These are phyloP conservation scores for Lentinula raphanica DNA, from an alignment of 768 basidiomycete genomes.

Conservation along the genomic window DNA sequence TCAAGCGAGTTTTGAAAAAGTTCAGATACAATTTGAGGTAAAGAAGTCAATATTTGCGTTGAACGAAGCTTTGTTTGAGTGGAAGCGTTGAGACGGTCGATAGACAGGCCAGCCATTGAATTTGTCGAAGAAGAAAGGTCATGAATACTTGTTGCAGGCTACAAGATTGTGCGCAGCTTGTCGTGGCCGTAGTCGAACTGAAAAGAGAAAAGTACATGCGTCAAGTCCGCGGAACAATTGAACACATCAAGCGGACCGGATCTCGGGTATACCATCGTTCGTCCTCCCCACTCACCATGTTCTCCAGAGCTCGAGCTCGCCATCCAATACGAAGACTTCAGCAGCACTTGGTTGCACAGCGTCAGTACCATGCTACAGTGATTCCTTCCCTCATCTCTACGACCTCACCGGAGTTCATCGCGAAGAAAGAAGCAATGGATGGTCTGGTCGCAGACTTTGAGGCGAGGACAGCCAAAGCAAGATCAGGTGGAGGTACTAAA, in stretches of 20 bases:
- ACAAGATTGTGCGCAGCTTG: too few relatives aligned
- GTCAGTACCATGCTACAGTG: slow-evolving; percentile 61
- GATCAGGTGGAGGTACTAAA: slow-evolving; percentile 70
- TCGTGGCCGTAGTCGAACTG: background rate
- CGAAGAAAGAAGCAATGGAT: slow-evolving; percentile 67
- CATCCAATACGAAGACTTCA: background rate
- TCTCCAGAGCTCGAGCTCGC: background rate
- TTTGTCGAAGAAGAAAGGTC: background rate
- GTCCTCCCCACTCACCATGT: background rate
- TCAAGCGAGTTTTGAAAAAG: slow-evolving; percentile 90
- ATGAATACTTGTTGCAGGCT: background rate
- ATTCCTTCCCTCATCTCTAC: slow-evolving; percentile 70
- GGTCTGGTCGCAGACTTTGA: slow-evolving; percentile 61
- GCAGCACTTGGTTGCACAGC: background rate
- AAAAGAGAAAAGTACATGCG: background rate
- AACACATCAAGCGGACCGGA: background rate
- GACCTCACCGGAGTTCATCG: slow-evolving; percentile 64
- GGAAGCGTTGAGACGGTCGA: slow-evolving; percentile 48
- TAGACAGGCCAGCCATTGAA: slow-evolving; percentile 11
- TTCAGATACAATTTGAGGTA: slow-evolving; percentile 77
- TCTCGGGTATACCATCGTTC: background rate
- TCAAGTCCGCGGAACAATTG: background rate
- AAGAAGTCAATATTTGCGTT: slow-evolving; percentile 75
- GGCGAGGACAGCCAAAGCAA: slow-evolving; percentile 48
- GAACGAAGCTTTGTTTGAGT: slow-evolving; percentile 76